Evolutionary conservation across 139 green algal genomes (phyloP), one percentile per base, ranked within the genome.

Genomic region (Chlamydomonas asymmetrica): DNA sequence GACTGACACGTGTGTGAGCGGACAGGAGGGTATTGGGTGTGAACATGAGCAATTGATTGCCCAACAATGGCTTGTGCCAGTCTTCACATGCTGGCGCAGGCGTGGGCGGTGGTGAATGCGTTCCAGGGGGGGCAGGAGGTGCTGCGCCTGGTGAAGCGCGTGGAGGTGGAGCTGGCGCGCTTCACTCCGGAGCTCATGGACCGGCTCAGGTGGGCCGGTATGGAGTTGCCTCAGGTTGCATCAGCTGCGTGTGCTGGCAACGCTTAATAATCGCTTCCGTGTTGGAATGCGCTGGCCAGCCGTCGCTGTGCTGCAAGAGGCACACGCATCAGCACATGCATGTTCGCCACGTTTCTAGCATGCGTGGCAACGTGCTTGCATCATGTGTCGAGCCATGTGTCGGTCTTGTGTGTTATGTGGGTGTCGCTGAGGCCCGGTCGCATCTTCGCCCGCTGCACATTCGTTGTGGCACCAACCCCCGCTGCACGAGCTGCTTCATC

Each of bases 101-200:
- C 63, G 22, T 73, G 66, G 66, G 49, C 62, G 10, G 48, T 73
- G 34, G 4, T 63, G 48, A 5, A 1, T 34, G 20, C 20, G 13
- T 40, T 7, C 5, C 27, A 40, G 34, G 4, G 37, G 5, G 49
- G 3, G 7, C 23, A 27, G 34, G 66, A 9, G 34, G 34, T 73
- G 34, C 7, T 9, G 22, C 16, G 9, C 27, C 27, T 6, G 34
- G 4, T 73, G 8, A 48, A 35, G 1, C 34, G 48, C 4, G 27
- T 63, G 27, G 4, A 73, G 34, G 49, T 7, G 23, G 41, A 73
- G 34, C 25, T n/a, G 20, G 22, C n/a, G 34, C 37, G 27, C 9
- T 73, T 22, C 66, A 63, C 49, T 1, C 23, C 23, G 7, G 66
- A 63, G 34, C 66, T 63, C 49, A 48, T 73, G 49, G 66, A 22